Evolutionary conservation across 2,329 filamentous ascomycete genomes (phyloP).

Genomic region (Talaromyces verruculosus): DNA sequence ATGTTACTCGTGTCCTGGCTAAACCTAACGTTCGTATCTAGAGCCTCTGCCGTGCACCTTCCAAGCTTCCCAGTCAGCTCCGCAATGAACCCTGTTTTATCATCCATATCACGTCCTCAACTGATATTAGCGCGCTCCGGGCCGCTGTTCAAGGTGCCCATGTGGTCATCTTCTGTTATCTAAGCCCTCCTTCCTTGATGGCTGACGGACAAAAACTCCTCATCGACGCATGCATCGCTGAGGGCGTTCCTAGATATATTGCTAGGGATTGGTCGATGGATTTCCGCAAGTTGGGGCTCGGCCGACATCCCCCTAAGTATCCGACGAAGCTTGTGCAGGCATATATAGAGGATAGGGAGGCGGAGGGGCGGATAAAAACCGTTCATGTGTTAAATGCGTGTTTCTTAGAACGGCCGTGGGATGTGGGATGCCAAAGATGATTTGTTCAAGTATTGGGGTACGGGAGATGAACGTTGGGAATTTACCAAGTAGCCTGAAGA

Average conservation of each 20-base stretch:
- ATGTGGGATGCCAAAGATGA: background rate
- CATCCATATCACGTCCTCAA: background rate
- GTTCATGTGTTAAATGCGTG: background rate
- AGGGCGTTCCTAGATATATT: background rate
- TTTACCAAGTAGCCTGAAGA: background rate
- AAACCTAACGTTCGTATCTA: background rate
- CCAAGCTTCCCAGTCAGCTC: background rate
- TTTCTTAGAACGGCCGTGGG: background rate
- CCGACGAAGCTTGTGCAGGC: slow-evolving; percentile 1
- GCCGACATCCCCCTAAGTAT: background rate
- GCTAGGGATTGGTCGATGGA: background rate
- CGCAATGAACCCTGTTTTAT: background rate
- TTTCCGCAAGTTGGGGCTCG: background rate
- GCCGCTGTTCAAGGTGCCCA: background rate
- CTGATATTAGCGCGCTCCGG: background rate
- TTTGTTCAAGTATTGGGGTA: background rate
- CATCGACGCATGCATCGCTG: slow-evolving; percentile 1
- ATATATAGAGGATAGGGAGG: background rate
- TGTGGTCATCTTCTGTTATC: background rate
- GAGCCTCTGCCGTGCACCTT: background rate
- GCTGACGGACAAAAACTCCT: background rate
- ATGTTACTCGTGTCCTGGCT: background rate
- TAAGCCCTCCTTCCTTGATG: background rate
- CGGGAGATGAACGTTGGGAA: background rate
- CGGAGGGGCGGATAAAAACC: background rate